phyloP scores from a whole-genome alignment of 2,329 filamentous ascomycete genomes.

The Pochonia chlamydosporia region DNA sequence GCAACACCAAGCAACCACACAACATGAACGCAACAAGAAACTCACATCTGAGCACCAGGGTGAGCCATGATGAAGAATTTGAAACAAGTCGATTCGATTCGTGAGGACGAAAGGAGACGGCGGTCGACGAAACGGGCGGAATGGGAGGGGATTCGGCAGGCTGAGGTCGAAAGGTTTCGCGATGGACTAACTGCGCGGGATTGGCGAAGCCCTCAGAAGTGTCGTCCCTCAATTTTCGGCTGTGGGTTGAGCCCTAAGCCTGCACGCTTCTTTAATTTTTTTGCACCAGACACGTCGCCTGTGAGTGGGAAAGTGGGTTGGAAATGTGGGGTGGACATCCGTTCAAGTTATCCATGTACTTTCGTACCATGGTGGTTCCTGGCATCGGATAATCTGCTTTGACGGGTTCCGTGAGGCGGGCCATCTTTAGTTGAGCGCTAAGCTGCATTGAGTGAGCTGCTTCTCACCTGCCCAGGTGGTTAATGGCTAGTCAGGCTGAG shows the following conservation, averaged over 20 bases:
- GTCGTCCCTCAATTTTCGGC: constrained; percentile 13
- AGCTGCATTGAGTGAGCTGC: constrained; percentile 1
- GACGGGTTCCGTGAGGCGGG: constrained; percentile 10
- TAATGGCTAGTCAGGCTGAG: too few relatives aligned
- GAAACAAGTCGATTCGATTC: constrained; percentile 11
- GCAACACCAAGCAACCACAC: neutral
- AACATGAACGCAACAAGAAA: constrained; percentile 11
- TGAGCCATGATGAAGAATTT: constrained; percentile 50
- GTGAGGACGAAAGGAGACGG: constrained; percentile 26
- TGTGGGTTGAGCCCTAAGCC: constrained; percentile 26
- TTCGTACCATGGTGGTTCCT: neutral
- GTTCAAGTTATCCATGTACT: neutral
- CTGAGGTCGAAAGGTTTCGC: constrained; percentile 10
- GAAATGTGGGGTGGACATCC: neutral
- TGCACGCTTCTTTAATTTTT: constrained; percentile 5
- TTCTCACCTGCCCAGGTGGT: neutral
- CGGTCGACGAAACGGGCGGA: constrained; percentile 11
- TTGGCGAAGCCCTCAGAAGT: constrained; percentile 7
- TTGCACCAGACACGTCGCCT: too few relatives aligned
- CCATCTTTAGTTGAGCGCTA: neutral
- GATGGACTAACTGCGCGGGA: constrained; percentile 5
- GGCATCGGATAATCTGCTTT: constrained; percentile 15
- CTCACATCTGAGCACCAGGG: constrained; percentile 59
- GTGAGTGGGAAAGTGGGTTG: neutral
- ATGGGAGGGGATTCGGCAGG: constrained; percentile 8